A percentile compares a stretch with the other conserved stretches of the same genome.
These are phyloP conservation scores for Ampelocalamus luodianensis DNA, from an alignment of 176 grass and related monocot genomes.

Conservation along the genomic window DNA sequence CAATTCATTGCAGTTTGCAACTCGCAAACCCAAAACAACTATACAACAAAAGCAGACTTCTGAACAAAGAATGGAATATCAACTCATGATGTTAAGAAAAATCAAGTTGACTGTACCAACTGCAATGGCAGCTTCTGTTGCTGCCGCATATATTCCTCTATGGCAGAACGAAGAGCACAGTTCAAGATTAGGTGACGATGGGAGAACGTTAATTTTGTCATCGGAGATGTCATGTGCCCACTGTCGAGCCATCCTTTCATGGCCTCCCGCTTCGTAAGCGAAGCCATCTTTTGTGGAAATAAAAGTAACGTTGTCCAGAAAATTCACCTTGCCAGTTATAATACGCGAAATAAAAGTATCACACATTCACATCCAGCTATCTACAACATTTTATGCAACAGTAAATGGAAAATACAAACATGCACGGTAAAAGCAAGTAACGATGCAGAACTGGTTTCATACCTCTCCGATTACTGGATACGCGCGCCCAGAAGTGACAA, in stretches of 20 bases:
- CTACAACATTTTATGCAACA: not conserved
- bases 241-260: slow-evolving; percentile 78
- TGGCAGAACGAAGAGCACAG: slow-evolving; percentile 63
- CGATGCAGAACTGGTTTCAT: too few relatives aligned
- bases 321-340: too few relatives aligned
- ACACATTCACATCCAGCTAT: slow-evolving; percentile 17
- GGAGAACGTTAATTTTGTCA: slow-evolving; percentile 61
- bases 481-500: too few relatives aligned
- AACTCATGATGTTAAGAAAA: not conserved
- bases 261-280: slow-evolving; percentile 74
- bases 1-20: not conserved
- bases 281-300: too few relatives aligned
- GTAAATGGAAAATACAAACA: too few relatives aligned
- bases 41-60: too few relatives aligned
- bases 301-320: too few relatives aligned
- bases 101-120: not conserved
- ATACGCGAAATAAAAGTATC: not conserved
- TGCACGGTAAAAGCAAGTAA: too few relatives aligned
- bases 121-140: not conserved
- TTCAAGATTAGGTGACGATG: slow-evolving; percentile 61
- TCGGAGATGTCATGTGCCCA: slow-evolving; percentile 61
- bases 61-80: not conserved
- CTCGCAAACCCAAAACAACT: not conserved
- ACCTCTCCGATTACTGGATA: too few relatives aligned
- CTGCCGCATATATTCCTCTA: slow-evolving; percentile 56